Conservation (phyloP, 805 yeast species). For the Blastobotrys parvus region DNA sequence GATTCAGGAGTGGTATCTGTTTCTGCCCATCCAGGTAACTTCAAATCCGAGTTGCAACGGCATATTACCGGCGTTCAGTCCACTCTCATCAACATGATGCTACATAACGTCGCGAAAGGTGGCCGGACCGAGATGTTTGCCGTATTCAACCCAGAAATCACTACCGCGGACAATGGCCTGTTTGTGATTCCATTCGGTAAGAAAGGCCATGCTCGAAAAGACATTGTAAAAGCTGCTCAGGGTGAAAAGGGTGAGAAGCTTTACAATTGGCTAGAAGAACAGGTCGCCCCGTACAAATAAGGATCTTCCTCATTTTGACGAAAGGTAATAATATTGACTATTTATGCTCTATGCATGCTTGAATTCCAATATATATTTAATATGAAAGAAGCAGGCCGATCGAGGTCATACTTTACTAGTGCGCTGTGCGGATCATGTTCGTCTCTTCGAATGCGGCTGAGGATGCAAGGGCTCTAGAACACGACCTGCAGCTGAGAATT, state of each 20-base stretch:
- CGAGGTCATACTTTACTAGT: too few species aligned
- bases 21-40: slow-evolving; percentile 36
- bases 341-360: too few species aligned
- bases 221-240: slow-evolving; percentile 28
- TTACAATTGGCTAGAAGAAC: slow-evolving; percentile 31
- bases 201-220: slow-evolving; percentile 31
- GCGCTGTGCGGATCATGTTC: too few species aligned
- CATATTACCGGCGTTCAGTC: slow-evolving; percentile 6
- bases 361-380: too few species aligned
- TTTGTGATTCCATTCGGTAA: slow-evolving; percentile 38
- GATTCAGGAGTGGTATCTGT: slow-evolving; percentile 28
- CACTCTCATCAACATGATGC: slow-evolving; percentile 4
- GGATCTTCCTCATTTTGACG: too few species aligned
- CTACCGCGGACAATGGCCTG: slow-evolving; percentile 27
- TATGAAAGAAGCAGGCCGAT: too few species aligned
- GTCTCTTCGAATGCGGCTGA: too few species aligned
- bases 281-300: slow-evolving; percentile 4
- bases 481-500: too few species aligned
- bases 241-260: slow-evolving; percentile 29
- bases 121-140: slow-evolving; percentile 39
- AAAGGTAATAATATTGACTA: too few species aligned
- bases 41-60: slow-evolving; percentile 31
- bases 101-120: slow-evolving; percentile 29
- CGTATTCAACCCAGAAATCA: slow-evolving; percentile 34
- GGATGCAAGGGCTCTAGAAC: too few species aligned